phyloP scores from a whole-genome alignment of 2,329 filamentous ascomycete genomes.

The Curvularia hawaiiensis region DNA sequence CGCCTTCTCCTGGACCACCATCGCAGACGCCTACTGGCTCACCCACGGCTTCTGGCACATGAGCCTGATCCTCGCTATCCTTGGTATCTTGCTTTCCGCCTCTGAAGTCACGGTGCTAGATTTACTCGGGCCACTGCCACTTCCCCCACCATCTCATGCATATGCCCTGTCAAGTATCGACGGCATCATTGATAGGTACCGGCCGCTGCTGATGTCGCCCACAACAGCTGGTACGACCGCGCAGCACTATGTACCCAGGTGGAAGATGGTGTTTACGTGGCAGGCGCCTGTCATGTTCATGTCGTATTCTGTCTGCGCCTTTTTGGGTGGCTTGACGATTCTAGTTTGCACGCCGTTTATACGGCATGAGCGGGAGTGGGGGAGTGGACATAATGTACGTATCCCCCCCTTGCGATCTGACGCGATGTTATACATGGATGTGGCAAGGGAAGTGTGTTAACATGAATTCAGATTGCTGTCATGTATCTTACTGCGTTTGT shows the following conservation, averaged over 20 bases:
- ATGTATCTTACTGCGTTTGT: constrained; percentile 1
- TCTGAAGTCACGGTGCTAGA: not conserved
- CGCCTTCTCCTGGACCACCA: not conserved
- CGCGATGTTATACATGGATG: not conserved
- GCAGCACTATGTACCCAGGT: not conserved
- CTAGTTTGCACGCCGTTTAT: not conserved
- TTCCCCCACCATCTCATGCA: not conserved
- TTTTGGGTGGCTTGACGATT: not conserved
- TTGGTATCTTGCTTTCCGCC: not conserved
- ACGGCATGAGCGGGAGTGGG: not conserved
- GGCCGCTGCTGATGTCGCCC: not conserved
- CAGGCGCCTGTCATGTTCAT: constrained; percentile 1
- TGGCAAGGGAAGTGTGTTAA: not conserved
- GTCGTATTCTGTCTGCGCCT: not conserved
- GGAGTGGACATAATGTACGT: not conserved
- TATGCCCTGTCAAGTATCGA: not conserved
- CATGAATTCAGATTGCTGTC: not conserved
- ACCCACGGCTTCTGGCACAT: constrained; percentile 1
- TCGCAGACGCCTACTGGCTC: not conserved
- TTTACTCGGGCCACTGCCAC: not conserved
- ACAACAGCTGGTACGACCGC: no score
- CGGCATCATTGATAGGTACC: not conserved
- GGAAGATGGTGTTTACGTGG: constrained; percentile 1
- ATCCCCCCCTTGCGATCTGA: not conserved
- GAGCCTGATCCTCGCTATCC: not conserved